These are phyloP conservation scores for Neurospora tetraspora DNA, from an alignment of 495 filamentous ascomycete genomes.

Conservation along the genomic window DNA sequence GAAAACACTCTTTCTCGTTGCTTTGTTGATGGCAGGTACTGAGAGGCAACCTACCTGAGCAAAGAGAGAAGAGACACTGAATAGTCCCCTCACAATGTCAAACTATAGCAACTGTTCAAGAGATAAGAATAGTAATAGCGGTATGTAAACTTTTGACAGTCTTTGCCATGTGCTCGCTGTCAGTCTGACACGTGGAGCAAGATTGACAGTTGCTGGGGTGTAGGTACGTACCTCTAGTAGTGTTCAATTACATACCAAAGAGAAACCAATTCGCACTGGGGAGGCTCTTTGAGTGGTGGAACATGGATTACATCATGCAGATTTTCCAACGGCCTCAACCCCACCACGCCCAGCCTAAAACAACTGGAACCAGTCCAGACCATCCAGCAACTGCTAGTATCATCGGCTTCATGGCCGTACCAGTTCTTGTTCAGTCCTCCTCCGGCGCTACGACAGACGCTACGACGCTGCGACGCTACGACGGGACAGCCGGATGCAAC, in stretches of 20 bases:
- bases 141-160: background rate
- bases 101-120: background rate
- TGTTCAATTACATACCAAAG: too few species aligned
- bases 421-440: background rate
- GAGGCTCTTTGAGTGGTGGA: background rate
- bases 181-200: background rate
- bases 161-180: background rate
- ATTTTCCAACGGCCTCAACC: constrained; percentile 5
- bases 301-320: constrained; percentile 13
- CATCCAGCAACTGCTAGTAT: background rate
- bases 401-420: background rate
- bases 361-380: background rate
- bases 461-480: background rate
- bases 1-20: background rate
- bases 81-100: background rate
- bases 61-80: background rate
- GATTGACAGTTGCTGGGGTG: background rate
- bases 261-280: constrained; percentile 16
- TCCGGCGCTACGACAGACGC: background rate
- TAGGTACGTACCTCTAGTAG: too few species aligned
- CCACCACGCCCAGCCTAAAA: constrained; percentile 2
- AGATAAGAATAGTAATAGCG: background rate
- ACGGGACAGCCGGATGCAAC: background rate
- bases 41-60: background rate
- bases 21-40: background rate